phyloP scores from a whole-genome alignment of 2,329 filamentous ascomycete genomes.

The Colletotrichum musae region DNA sequence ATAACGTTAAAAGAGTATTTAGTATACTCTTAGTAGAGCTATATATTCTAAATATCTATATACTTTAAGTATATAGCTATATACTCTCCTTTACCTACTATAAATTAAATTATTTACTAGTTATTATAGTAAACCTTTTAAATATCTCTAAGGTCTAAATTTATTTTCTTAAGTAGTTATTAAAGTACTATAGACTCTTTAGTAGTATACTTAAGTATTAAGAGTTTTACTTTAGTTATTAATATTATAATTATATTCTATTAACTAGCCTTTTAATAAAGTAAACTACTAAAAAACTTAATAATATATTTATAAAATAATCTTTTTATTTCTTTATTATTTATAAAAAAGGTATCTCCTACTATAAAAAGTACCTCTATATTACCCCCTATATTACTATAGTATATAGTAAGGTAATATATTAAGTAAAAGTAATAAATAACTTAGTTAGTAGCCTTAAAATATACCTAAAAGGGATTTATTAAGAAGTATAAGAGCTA shows the following conservation, averaged over 20 bases:
- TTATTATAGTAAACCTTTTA: neutral
- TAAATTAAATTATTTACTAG: neutral
- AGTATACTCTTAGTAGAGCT: neutral
- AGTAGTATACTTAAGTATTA: neutral
- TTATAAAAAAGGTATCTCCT: too few species aligned
- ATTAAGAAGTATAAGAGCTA: too few species aligned
- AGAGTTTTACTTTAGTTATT: neutral
- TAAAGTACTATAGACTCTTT: neutral
- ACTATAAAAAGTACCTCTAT: too few species aligned
- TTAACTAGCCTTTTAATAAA: too few species aligned
- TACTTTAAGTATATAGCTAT: neutral
- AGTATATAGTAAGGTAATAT: neutral
- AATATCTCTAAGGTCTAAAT: neutral
- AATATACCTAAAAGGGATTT: too few species aligned
- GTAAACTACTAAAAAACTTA: too few species aligned
- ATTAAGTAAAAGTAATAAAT: neutral
- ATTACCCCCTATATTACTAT: neutral
- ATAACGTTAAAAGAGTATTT: neutral
- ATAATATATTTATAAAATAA: too few species aligned
- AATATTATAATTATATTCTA: neutral
- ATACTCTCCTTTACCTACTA: conserved; percentile 1
- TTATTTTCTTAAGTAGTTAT: neutral
- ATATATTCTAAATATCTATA: conserved; percentile 6
- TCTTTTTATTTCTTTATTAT: too few species aligned
- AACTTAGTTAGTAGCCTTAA: too few species aligned